These are phyloP conservation scores for Tetradesmus obliquus DNA, from an alignment of 139 green algal genomes.

Conservation along the genomic window DNA sequence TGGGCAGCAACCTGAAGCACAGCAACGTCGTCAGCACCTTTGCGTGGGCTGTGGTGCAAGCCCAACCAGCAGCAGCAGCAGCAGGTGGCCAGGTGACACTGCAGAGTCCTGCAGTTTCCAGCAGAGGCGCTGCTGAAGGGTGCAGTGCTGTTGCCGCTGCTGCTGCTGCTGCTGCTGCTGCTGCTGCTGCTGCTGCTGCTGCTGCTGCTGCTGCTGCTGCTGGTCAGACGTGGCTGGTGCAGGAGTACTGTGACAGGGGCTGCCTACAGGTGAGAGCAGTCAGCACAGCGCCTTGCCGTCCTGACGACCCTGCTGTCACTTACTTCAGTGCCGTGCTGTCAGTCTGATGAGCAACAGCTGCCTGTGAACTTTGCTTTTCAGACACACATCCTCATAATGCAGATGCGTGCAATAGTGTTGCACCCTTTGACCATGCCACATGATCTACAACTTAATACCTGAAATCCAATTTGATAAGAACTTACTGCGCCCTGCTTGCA, in stretches of 20 bases:
- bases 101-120: background rate
- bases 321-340: no score
- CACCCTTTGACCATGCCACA: no score
- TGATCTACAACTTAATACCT: no score
- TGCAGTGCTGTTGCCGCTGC: background rate
- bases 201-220: no score
- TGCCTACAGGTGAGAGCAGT: slow-evolving; percentile 48
- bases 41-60: background rate
- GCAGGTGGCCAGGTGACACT: background rate
- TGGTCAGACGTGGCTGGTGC: background rate
- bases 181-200: background rate
- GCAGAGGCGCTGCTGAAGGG: background rate
- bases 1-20: background rate
- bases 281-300: no score
- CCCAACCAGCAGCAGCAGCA: background rate
- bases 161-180: no score
- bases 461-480: no score
- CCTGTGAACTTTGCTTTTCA: no score
- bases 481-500: background rate
- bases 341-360: no score
- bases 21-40: background rate
- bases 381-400: no score
- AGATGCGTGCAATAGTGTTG: no score
- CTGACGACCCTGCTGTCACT: no score
- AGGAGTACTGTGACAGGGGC: slow-evolving; percentile 59